Conservation (phyloP, 768 basidiomycete species). For the Russula foetens region DNA sequence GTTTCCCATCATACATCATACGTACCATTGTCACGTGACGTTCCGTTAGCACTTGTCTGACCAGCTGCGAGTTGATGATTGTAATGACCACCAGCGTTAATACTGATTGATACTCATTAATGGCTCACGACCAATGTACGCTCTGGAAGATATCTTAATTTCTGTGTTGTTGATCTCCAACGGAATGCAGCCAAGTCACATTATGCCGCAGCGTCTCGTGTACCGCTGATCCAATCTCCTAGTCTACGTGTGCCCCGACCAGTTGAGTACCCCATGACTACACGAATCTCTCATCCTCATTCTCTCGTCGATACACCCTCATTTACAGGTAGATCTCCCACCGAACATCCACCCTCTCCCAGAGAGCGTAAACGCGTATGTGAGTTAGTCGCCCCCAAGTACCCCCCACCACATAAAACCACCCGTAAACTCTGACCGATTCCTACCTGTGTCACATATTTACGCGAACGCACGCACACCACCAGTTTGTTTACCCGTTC, state of each 20-base stretch:
- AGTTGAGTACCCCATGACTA: conserved; percentile 35
- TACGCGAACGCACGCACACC: not conserved
- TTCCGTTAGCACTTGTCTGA: too few species aligned
- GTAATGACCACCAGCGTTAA: not conserved
- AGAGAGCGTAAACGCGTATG: conserved; percentile 83
- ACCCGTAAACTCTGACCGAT: not conserved
- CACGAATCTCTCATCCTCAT: not conserved
- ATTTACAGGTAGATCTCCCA: conserved; percentile 66
- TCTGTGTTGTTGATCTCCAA: not conserved
- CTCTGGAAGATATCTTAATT: not conserved
- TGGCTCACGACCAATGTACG: conserved; percentile 15
- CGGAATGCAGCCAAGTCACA: conserved; percentile 40
- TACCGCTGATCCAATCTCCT: conserved; percentile 89
- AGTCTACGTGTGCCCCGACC: conserved; percentile 79
- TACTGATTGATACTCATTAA: not conserved
- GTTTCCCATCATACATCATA: too few species aligned
- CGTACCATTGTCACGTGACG: too few species aligned
- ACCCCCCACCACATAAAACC: too few species aligned
- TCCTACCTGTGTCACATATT: not conserved
- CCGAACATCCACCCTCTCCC: conserved; percentile 93
- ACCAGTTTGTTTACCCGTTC: conserved; percentile 93
- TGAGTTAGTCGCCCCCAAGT: too few species aligned
- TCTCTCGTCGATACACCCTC: not conserved
- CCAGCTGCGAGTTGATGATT: too few species aligned
- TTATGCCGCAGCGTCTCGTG: conserved; percentile 64